These are phyloP conservation scores for Nakazawaea sp. DNA, from an alignment of 805 yeast genomes.

Conservation along the genomic window DNA sequence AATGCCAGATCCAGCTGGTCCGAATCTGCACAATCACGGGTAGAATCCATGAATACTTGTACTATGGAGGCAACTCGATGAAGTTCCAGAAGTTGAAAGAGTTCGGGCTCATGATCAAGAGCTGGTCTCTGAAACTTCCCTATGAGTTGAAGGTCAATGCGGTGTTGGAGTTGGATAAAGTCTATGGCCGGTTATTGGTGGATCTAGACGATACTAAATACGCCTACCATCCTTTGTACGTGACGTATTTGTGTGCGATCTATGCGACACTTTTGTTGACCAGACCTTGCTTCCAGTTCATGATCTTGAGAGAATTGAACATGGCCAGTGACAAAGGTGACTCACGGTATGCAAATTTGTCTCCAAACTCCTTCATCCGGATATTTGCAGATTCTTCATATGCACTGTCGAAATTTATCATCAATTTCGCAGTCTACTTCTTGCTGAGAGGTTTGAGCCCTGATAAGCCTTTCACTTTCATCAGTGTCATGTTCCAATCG, in stretches of 20 bases:
- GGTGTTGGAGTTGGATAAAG: conserved; percentile 15
- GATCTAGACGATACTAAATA: not conserved
- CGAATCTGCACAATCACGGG: conserved; percentile 24
- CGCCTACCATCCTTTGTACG: conserved; percentile 17
- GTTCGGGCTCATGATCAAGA: conserved; percentile 28
- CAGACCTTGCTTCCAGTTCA: conserved; percentile 34
- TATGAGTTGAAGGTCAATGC: conserved; percentile 22
- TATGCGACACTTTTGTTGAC: conserved; percentile 30
- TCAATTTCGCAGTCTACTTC: conserved; percentile 24
- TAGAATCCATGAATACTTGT: conserved; percentile 24
- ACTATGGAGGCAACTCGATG: conserved; percentile 24
- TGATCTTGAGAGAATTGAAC: conserved; percentile 15
- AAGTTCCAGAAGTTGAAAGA: conserved; percentile 20
- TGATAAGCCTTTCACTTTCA: conserved; percentile 27
- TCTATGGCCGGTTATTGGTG: conserved; percentile 12
- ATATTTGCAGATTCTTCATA: conserved; percentile 29
- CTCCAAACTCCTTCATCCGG: conserved; percentile 10
- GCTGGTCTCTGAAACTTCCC: conserved; percentile 27
- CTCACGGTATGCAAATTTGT: not conserved
- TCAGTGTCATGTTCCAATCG: conserved; percentile 28
- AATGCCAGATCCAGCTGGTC: conserved; percentile 22
- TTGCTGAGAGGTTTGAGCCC: conserved; percentile 24
- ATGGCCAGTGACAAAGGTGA: not conserved
- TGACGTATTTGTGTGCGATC: conserved; percentile 24
- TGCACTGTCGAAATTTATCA: conserved; percentile 27